phyloP scores from a whole-genome alignment of 495 filamentous ascomycete species.

The Neurospora sp. region DNA sequence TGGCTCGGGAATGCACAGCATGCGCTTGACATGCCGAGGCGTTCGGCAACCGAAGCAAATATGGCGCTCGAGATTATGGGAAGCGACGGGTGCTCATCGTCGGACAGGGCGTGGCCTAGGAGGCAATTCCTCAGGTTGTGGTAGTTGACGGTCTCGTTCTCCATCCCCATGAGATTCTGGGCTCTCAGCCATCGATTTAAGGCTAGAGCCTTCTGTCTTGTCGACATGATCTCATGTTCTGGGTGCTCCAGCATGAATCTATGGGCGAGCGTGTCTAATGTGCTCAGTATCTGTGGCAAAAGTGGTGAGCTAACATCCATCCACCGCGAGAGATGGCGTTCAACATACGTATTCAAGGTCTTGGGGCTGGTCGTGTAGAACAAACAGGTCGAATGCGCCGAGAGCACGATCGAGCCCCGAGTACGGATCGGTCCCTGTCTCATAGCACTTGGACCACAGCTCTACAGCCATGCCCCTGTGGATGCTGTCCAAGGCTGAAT shows the following conservation, averaged over 20 bases:
- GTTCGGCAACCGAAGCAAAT: conserved; percentile 32
- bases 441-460: conserved; percentile 53
- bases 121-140: conserved; percentile 76
- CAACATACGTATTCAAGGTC: conserved; percentile 61
- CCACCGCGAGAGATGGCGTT: neutral
- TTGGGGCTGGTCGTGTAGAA: conserved; percentile 56
- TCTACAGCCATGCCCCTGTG: conserved; percentile 69
- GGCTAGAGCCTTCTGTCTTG: conserved; percentile 55
- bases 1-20: conserved; percentile 73
- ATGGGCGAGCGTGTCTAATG: conserved; percentile 54
- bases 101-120: conserved; percentile 66
- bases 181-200: conserved; percentile 56
- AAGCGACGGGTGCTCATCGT: conserved; percentile 57
- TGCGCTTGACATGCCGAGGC: conserved; percentile 57
- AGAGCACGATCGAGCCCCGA: conserved; percentile 58
- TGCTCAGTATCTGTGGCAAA: conserved; percentile 39
- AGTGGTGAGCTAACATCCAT: neutral
- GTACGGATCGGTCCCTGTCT: conserved; percentile 13
- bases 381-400: conserved; percentile 79
- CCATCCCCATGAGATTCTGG: conserved; percentile 61
- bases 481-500: conserved; percentile 62
- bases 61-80: conserved; percentile 66
- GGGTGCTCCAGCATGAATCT: conserved; percentile 41
- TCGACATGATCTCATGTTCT: conserved; percentile 39
- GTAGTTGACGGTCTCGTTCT: conserved; percentile 48